Evolutionary conservation across 176 grass and related monocot species (phyloP), one percentile per base, ranked within the genome.

Genomic region (Tillandsia fasciculata): DNA sequence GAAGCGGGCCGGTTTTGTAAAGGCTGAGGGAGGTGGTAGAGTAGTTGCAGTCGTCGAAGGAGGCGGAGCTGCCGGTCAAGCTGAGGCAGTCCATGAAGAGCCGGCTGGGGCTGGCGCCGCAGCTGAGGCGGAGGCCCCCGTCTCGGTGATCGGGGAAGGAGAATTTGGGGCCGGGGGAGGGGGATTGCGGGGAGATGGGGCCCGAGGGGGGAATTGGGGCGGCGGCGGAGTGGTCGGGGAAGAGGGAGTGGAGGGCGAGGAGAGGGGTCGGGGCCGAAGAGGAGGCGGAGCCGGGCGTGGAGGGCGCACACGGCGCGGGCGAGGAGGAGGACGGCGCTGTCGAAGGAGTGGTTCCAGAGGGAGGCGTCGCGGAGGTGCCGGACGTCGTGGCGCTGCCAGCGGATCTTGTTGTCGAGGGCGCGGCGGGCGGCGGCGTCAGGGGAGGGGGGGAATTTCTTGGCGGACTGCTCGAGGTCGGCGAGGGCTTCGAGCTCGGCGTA

Each of bases 31-130:
- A 84, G 67, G 80, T 84, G 14, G 87, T 86, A 11, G 85, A 82
- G 80, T 80, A 73, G 11, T 86, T 82, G 3, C 24, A 24, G 24
- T 82, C 85, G 27, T 81, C 83, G 8, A 70, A 82, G 8, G 63
- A 10, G 2, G 70, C 67, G 0, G 88, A 84, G 76, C 68, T 81
- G 18, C 84, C 7, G 33, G 33, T 90, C 76, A 93, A 51, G 73
- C 89, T 93, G 51, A 99, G 65, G 72, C 94, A 99, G 49, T 90
- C 94, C 81, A 88, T 84, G 83, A 99, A 93, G 71, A 93, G 72
- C 70, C 68, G 88, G 3, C 94, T 72, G 0, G 91, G 82, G 69
- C 76, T 87, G 2, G 84, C 77, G 28, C 82, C 82, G 9, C 94
- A 90, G 57, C 75, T 76, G 1, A 88, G 76, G 54, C 82, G 78